Evolutionary conservation across 352 stramenopile species (phyloP).

Genomic region (Globisporangium spiculum): DNA sequence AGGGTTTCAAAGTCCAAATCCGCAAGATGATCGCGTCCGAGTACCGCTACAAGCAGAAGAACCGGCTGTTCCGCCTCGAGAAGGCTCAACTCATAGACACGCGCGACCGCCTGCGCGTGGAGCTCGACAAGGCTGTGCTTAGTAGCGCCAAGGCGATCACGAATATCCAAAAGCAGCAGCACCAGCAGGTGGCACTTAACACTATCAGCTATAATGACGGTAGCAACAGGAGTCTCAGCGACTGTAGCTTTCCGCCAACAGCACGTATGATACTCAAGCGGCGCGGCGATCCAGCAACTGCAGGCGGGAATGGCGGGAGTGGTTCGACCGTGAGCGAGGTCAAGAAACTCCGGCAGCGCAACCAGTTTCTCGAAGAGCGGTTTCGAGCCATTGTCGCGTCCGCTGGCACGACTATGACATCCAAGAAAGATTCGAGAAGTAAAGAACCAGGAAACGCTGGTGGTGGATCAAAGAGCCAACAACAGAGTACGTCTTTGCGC

Average conservation of each 20-base stretch:
- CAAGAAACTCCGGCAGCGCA: constrained; percentile 52
- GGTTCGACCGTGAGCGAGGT: constrained; percentile 32
- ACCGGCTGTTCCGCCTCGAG: constrained; percentile 43
- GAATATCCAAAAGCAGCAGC: constrained; percentile 16
- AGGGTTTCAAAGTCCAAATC: constrained; percentile 65
- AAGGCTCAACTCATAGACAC: constrained; percentile 44
- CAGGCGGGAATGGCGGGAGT: neutral
- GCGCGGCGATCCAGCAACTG: neutral
- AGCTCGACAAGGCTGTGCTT: constrained; percentile 44
- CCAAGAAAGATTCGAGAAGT: neutral
- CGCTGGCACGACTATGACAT: neutral
- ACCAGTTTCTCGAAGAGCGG: constrained; percentile 59
- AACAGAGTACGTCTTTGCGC: neutral
- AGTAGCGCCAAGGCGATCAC: constrained; percentile 34
- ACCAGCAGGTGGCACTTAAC: neutral
- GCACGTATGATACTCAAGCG: neutral
- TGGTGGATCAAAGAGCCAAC: neutral
- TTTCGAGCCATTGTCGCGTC: constrained; percentile 30
- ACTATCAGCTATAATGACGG: neutral
- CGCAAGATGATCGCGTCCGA: constrained; percentile 80
- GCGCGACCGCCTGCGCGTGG: constrained; percentile 39
- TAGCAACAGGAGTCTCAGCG: neutral
- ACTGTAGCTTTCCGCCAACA: neutral
- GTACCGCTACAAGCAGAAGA: constrained; percentile 74
- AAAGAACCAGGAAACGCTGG: neutral